Conservation (phyloP, 2,329 filamentous ascomycete genomes). For the Xylaria hypoxylon region DNA sequence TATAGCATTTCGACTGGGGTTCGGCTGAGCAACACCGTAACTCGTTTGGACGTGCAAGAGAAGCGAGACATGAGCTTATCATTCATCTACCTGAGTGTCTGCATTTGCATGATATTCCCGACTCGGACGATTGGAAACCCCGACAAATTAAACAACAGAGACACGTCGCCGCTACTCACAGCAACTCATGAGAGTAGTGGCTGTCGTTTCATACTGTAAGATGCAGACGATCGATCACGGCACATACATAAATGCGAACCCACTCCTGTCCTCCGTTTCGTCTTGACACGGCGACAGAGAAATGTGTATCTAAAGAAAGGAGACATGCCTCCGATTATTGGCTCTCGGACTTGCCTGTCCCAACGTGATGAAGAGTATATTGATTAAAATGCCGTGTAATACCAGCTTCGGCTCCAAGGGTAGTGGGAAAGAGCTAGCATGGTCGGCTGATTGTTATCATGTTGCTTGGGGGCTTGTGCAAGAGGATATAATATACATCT, state of each 20-base stretch:
- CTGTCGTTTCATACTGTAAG: slow-evolving; percentile 29
- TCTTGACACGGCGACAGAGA: slow-evolving; percentile 8
- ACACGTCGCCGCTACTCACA: slow-evolving; percentile 37
- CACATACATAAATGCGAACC: slow-evolving; percentile 23
- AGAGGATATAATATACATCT: neutral
- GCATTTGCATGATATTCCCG: slow-evolving; percentile 24
- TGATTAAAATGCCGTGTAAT: neutral
- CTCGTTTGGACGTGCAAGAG: slow-evolving; percentile 2
- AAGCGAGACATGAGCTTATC: slow-evolving; percentile 29
- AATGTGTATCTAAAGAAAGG: neutral
- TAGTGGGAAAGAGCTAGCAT: neutral
- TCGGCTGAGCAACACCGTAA: slow-evolving; percentile 15
- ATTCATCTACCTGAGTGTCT: slow-evolving; percentile 26
- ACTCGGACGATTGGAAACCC: slow-evolving; percentile 25
- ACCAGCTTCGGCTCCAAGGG: neutral
- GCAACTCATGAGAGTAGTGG: slow-evolving; percentile 29
- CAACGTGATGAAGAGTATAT: slow-evolving; percentile 1
- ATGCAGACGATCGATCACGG: slow-evolving; percentile 38
- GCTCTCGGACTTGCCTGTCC: slow-evolving; percentile 15
- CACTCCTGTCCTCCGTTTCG: neutral
- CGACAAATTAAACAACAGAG: slow-evolving; percentile 40
- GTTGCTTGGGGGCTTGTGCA: neutral
- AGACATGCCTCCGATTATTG: slow-evolving; percentile 4
- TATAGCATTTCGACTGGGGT: slow-evolving; percentile 17
- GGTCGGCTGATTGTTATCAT: neutral